Conservation (phyloP, 441 rosid species). For the Syzygium syzygioides region DNA sequence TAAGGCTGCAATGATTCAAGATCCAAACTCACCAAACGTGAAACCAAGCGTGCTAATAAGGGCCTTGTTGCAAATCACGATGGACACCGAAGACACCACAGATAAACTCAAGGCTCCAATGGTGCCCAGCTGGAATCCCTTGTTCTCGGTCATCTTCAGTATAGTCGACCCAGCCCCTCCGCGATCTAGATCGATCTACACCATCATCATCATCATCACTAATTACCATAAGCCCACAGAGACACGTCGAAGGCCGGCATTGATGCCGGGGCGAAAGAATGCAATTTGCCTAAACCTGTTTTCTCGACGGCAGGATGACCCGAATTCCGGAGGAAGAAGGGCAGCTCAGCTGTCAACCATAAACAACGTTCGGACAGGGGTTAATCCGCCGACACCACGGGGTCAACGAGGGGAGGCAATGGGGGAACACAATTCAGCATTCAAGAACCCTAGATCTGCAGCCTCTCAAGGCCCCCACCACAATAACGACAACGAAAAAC, state of each 20-base stretch:
- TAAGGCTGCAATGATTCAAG: background rate
- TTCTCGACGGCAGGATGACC: background rate
- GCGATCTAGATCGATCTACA: background rate
- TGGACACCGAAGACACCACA: slow-evolving; percentile 92
- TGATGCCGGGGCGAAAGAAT: background rate
- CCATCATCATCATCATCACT: background rate
- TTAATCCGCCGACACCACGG: background rate
- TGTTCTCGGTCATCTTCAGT: slow-evolving; percentile 75
- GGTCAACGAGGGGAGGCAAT: background rate
- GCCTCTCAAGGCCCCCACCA: background rate
- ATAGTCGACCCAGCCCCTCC: background rate
- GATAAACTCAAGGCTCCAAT: slow-evolving; percentile 88
- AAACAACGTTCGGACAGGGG: background rate
- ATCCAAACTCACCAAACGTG: slow-evolving; percentile 57
- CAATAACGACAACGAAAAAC: background rate
- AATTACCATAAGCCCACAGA: background rate
- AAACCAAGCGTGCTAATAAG: slow-evolving; percentile 92
- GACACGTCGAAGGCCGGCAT: background rate
- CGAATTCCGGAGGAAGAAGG: background rate
- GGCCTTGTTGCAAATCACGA: slow-evolving; percentile 98
- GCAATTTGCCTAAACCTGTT: background rate
- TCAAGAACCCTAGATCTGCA: slow-evolving; percentile 41
- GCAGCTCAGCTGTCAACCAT: background rate
- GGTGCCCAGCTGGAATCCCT: slow-evolving; percentile 90
- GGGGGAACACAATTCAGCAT: slow-evolving; percentile 3